Conservation (phyloP, 352 stramenopile genomes). For the Peronospora belbahrii region DNA sequence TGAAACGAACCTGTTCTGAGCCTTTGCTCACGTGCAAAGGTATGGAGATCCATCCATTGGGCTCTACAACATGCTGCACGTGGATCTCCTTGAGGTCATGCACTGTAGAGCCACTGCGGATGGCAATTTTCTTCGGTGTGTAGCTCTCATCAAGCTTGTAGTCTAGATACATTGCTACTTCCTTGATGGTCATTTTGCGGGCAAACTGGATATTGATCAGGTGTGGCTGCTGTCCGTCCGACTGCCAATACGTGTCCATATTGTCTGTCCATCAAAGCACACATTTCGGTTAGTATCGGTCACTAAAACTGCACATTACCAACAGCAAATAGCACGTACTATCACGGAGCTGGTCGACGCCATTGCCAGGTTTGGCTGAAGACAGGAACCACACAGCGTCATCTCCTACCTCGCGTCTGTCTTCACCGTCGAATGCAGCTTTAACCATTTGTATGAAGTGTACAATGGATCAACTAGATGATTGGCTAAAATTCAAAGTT, state of each 20-base stretch:
- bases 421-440: conserved; percentile 9
- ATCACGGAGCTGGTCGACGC: conserved; percentile 94
- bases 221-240: conserved; percentile 90
- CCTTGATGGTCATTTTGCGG: conserved; percentile 88
- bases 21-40: conserved; percentile 49
- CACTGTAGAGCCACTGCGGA: conserved; percentile 89
- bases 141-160: conserved; percentile 98
- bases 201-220: conserved; percentile 97
- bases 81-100: conserved; percentile 95
- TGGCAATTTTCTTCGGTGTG: conserved; percentile 93
- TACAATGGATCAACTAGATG: neutral
- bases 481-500: conserved; percentile 10
- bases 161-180: conserved; percentile 96
- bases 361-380: conserved; percentile 96
- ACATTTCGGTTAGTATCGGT: conserved; percentile 1
- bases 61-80: conserved; percentile 88
- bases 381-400: conserved; percentile 94
- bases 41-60: conserved; percentile 91
- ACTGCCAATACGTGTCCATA: conserved; percentile 98
- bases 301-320: neutral
- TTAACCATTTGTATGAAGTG: neutral
- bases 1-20: conserved; percentile 38
- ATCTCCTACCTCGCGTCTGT: conserved; percentile 65
- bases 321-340: too few relatives aligned
- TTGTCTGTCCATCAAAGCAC: conserved; percentile 49